Evolutionary conservation across 1,139 yeast genomes (phyloP), one percentile per base, ranked within the genome.

Genomic region (Nakaseomyces kungkrabaensis): DNA sequence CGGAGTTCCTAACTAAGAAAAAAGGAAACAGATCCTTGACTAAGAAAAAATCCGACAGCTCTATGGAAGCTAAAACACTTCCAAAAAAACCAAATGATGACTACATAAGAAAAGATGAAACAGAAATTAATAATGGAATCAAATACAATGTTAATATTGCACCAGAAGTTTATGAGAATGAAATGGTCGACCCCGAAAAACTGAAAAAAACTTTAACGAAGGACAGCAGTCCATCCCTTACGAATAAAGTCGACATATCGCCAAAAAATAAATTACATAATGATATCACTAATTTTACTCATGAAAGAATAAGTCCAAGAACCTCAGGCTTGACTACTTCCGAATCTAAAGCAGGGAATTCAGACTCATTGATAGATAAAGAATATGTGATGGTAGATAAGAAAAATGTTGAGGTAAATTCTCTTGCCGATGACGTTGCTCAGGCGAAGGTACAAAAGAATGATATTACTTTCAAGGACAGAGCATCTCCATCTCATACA

Each of bases 371-470:
- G 31, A 47, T 82, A 50, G 95, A 85, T 58, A 81, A 79, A 56
- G 97, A 89, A 60, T 92, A 92, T 60, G 97, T 92, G 44, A 95
- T 92, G 38, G 92, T 92, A 27, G 97, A 92, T 65, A 90, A 89
- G 66, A 77, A 95, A 49, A 88, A 94, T 0, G 97, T 92, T 4
- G 97, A 92, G 66, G 95, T 92, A 9, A 92, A 92, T 69, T 94
- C 96, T 1, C 73, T 92, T 51, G 97, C 97, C 8, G 97, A 92
- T 67, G 95, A 89, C 63, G 72, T 90, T 50, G 92, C 86, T 2
- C 76, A 76, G 55, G 82, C 84, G 2, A 38, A 45, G 24, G 36
- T 33, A 24, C 40, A 11, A 25, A 37, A 37, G 11, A 43, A 47
- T 22, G 43, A 45, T 13, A 27, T 34, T 4, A n/a, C 24, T n/a